Evolutionary conservation across 345 rosid species (phyloP).

Genomic region (Syzygium jambos): DNA sequence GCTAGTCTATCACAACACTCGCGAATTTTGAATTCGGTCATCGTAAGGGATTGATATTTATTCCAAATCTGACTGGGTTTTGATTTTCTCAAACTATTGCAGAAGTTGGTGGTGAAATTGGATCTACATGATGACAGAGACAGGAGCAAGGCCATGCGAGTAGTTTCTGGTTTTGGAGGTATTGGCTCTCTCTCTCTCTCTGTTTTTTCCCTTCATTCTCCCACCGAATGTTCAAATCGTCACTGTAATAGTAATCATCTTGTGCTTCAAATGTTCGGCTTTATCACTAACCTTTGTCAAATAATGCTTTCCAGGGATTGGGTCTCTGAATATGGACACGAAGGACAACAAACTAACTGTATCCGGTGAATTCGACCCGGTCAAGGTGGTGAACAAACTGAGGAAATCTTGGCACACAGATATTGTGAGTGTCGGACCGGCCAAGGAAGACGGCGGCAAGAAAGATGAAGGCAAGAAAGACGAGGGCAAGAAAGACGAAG

Average conservation of each 20-base stretch:
- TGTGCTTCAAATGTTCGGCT: not conserved
- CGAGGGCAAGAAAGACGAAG: not conserved
- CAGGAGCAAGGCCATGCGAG: conserved; percentile 2
- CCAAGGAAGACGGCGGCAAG: not conserved
- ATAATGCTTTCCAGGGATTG: not conserved
- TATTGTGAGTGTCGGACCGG: not conserved
- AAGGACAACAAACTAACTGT: conserved; percentile 7
- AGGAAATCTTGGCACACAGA: conserved; percentile 1
- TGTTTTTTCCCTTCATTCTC: not conserved
- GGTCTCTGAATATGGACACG: not conserved
- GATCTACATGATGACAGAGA: not conserved
- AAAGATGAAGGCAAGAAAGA: not conserved
- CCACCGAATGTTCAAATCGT: not conserved
- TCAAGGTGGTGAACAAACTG: conserved; percentile 1
- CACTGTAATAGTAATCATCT: not conserved
- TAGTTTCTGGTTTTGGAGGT: not conserved
- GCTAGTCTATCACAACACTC: not conserved
- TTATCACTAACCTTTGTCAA: not conserved
- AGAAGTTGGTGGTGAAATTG: conserved; percentile 7
- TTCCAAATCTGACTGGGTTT: not conserved
- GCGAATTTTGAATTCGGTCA: not conserved
- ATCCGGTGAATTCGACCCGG: conserved; percentile 1
- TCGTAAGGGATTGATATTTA: not conserved
- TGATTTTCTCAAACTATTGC: not conserved
- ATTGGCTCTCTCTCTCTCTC: not conserved